These are phyloP conservation scores for Dioscorea alata DNA, from an alignment of 106 monocot species.

Conservation along the genomic window DNA sequence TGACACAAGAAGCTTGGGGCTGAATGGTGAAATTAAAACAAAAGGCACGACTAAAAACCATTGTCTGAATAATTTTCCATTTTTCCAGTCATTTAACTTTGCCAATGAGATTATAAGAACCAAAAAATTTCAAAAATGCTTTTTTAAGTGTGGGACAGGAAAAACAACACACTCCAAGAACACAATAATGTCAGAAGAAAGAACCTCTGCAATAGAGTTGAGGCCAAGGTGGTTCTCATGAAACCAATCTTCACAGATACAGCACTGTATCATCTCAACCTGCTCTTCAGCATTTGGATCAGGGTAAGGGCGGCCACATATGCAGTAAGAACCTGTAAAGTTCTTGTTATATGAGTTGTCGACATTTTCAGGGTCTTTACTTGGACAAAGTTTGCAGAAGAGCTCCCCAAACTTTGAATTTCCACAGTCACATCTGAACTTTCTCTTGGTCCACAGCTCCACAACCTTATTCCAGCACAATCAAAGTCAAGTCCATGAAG, in stretches of 20 bases:
- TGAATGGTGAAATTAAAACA: too few relatives aligned
- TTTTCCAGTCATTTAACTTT: too few relatives aligned
- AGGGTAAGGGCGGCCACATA: slow-evolving; percentile 82
- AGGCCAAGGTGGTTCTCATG: slow-evolving; percentile 95
- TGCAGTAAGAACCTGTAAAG: slow-evolving; percentile 88
- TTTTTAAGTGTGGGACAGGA: too few relatives aligned
- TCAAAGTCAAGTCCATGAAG: background rate
- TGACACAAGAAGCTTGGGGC: too few relatives aligned
- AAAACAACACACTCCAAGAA: too few relatives aligned
- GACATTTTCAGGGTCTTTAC: slow-evolving; percentile 65
- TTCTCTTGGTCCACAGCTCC: slow-evolving; percentile 98
- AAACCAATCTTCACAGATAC: slow-evolving; percentile 98
- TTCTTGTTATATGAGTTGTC: slow-evolving; percentile 88
- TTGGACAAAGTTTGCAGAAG: slow-evolving; percentile 65
- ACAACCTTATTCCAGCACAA: slow-evolving; percentile 50
- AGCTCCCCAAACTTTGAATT: slow-evolving; percentile 83
- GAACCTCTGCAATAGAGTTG: slow-evolving; percentile 53
- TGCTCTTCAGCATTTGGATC: slow-evolving; percentile 83
- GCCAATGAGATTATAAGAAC: too few relatives aligned
- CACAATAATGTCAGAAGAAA: background rate
- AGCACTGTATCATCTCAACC: slow-evolving; percentile 95
- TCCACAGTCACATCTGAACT: slow-evolving; percentile 92
- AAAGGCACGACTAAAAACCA: too few relatives aligned
- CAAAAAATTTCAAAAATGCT: too few relatives aligned
- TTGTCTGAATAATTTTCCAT: too few relatives aligned